Evolutionary conservation across 2,329 filamentous ascomycete species (phyloP).

Genomic region (Aspergillus novoparasiticus): DNA sequence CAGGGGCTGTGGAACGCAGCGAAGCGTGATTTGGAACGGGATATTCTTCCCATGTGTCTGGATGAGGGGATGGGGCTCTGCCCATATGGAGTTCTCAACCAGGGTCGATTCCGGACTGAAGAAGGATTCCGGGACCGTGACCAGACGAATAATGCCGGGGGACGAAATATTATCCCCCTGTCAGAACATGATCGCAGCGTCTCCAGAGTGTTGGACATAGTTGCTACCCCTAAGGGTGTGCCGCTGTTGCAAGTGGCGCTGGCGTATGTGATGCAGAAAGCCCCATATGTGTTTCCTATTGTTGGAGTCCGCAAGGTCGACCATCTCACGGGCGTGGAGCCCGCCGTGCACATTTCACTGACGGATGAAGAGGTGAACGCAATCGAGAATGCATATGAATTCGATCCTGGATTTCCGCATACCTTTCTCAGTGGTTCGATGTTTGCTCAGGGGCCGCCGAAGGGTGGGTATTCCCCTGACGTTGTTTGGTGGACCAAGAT

Average conservation of each 20-base stretch:
- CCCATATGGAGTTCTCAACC: conserved; percentile 52
- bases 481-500: neutral
- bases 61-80: conserved; percentile 64
- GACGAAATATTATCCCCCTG: conserved; percentile 21
- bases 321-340: conserved; percentile 56
- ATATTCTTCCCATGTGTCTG: conserved; percentile 67
- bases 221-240: conserved; percentile 1
- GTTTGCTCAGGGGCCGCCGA: neutral
- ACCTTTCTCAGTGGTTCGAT: conserved; percentile 5
- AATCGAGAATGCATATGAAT: conserved; percentile 55
- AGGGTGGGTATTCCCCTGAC: neutral
- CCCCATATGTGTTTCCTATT: conserved; percentile 57
- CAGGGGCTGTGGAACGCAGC: conserved; percentile 66
- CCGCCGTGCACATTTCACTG: conserved; percentile 53
- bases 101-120: conserved; percentile 45
- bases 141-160: conserved; percentile 16
- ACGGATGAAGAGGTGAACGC: conserved; percentile 55
- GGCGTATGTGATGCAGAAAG: conserved; percentile 53
- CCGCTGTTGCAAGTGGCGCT: conserved; percentile 39
- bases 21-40: conserved; percentile 68
- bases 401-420: conserved; percentile 59
- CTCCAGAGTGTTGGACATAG: conserved; percentile 14
- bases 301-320: conserved; percentile 54
- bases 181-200: conserved; percentile 17
- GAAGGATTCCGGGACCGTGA: conserved; percentile 31